A percentile compares a stretch with the other conserved stretches of the same genome.
Conservation (phyloP, 345 rosid species). For the Nephelium lappaceum region DNA sequence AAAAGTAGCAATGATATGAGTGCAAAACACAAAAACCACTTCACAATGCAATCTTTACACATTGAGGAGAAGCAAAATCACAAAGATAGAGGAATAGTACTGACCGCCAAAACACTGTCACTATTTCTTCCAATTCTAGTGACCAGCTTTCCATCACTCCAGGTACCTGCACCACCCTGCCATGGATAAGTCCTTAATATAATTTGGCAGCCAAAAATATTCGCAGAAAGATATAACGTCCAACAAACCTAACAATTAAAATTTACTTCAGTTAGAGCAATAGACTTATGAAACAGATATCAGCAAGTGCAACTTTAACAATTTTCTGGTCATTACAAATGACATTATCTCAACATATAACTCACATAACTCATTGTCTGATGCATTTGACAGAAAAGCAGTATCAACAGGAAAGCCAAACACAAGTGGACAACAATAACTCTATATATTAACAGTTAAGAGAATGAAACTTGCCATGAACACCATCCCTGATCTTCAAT, state of each 20-base stretch:
- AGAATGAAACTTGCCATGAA: neutral
- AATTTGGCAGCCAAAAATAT: slow-evolving; percentile 22
- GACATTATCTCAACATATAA: neutral
- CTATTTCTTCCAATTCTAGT: slow-evolving; percentile 96
- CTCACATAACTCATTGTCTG: neutral
- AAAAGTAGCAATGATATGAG: neutral
- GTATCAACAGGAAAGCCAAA: neutral
- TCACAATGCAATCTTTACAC: neutral
- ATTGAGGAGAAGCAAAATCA: neutral
- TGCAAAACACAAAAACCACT: neutral
- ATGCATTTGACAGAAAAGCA: neutral
- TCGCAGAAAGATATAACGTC: neutral
- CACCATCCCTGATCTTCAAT: neutral
- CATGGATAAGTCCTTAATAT: slow-evolving; percentile 68
- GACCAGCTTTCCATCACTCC: slow-evolving; percentile 99
- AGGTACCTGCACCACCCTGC: slow-evolving; percentile 99
- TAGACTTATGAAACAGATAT: neutral
- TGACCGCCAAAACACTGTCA: slow-evolving; percentile 80
- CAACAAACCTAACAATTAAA: neutral
- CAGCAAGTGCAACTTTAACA: neutral
- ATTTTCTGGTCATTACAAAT: neutral
- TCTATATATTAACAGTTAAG: neutral
- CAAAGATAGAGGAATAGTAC: slow-evolving; percentile 25
- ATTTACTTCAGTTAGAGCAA: neutral
- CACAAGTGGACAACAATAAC: neutral